Evolutionary conservation across 306 rosid species (phyloP), one percentile per base, ranked within the genome.

Genomic region (Dryas alaskensis): DNA sequence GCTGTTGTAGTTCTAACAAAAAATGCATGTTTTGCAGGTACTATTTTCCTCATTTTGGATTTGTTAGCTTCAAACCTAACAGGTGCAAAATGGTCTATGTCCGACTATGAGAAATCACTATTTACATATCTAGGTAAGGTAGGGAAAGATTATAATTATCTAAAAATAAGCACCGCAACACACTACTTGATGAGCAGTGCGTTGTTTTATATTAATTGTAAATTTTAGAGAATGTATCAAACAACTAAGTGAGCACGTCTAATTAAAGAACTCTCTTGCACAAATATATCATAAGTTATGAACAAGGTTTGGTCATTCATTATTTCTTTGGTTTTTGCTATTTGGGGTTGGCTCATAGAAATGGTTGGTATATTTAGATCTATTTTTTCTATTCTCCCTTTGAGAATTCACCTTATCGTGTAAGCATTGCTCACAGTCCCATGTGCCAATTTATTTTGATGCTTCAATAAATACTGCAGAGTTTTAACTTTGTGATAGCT

Each of bases 41-140:
- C 0, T 22, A 0, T 22, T 22, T 22, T 22, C 22, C 22, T 22
- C 22, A 22, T 0, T 22, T 22, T 22, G 22, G 22, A 22, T 22
- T 0, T 22, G 22, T 22, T 22, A 22, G 22, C 0, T 22, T 22
- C 22, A 22, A 22, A 22, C n/a, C n/a, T n/a, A n/a, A n/a, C 22
- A 22, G 81, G 75, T 62, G 53, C 11, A 45, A 46, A 75, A 54
- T 71, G 84, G 81, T 51, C 51, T 76, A 57, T 62, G 75, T 82
- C 83, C 60, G 51, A 76, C 62, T 70, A 68, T 72, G 78, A 71
- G 37, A 52, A 72, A 74, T 85, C 85, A 75, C 54, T 72, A 62
- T 80, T 80, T 67, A 48, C 37, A 31, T 31, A 1, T 31, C 37
- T 27, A 27, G 49, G 17, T 65, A 43, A n/a, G 59, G 48, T 76